Evolutionary conservation across 139 green algal species (phyloP).

Genomic region (Volvox reticuliferus): DNA sequence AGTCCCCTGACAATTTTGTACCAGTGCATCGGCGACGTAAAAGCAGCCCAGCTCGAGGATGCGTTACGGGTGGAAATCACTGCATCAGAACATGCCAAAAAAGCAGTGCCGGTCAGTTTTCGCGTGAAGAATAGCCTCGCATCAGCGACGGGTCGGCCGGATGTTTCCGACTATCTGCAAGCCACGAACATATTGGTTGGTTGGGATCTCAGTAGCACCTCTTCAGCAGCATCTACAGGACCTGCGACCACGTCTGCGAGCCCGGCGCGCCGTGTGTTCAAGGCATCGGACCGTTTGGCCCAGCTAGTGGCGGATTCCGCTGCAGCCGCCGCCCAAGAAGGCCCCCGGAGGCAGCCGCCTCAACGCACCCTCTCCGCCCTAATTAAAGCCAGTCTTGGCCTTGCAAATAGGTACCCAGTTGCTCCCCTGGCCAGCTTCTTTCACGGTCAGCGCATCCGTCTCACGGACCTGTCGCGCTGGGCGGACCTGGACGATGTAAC

Average conservation of each 20-base stretch:
- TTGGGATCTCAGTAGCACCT: constrained; percentile 4
- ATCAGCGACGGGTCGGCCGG: not conserved
- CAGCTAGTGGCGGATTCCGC: not conserved
- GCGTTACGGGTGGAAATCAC: not conserved
- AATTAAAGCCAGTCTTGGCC: constrained; percentile 20
- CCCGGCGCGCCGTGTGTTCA: not conserved
- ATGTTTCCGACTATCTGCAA: constrained; percentile 24
- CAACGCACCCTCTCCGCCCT: constrained; percentile 8
- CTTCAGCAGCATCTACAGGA: too few species aligned
- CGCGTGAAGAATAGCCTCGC: constrained; percentile 45
- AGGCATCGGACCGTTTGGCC: not conserved
- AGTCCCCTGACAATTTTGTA: constrained; percentile 38
- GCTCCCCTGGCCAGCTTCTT: constrained; percentile 39
- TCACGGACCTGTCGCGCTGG: constrained; percentile 24
- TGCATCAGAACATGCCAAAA: not conserved
- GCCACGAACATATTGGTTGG: constrained; percentile 37
- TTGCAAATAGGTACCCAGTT: constrained; percentile 4
- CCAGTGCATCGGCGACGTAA: constrained; percentile 49
- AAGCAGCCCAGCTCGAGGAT: constrained; percentile 38
- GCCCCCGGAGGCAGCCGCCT: not conserved
- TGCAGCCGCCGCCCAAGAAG: not conserved
- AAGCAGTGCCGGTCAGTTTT: constrained; percentile 28
- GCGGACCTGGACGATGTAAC: constrained; percentile 26
- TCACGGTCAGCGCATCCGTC: constrained; percentile 21
- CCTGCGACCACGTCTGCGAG: not conserved